Base-by-base conservation (phyloP, 345 rosid genomes). In the Excoecaria cochinchinensis region DNA sequence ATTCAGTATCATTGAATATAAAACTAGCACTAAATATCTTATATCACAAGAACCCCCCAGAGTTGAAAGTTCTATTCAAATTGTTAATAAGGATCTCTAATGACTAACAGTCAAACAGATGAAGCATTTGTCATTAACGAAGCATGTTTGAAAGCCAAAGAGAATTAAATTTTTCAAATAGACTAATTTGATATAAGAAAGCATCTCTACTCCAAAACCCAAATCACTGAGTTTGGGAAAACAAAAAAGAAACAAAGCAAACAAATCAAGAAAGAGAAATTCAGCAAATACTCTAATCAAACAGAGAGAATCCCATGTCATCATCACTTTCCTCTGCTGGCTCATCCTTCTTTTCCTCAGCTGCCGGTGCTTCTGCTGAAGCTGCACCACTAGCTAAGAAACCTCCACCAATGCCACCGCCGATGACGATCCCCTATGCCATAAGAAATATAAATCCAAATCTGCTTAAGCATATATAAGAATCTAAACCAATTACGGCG, bases 261-360 rank as follows among this genome's bases (percentile, higher is more conserved):
- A 44, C 40, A 14, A 10, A 36, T 52, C 22, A 52, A 69, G 12
- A 22, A 40, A 71, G 39, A 57, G 53, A 4, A 71, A 44, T 51
- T 58, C 48, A 6, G 17, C 51, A 24, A 21, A 47, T 14, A 47
- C 67, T 38, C 64, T 74, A 74, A 65, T 74, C 71, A 17, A 74
- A 74, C 38, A 74, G 77, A 11, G 77, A 74, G 52, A 74, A 74
- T 55, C 77, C 77, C 77, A 74, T 52, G n/a, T 74, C 77, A 36
- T 74, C 77, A 52, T 74, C 77, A 42, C 77, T 74, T 62, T 74
- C 77, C 3, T 44, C 71, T 7, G 58, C 67, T 67, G 70, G 70
- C 44, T 74, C 77, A 52, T 74, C 77, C 71, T 74, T 74, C 69
- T 73, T 73, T 31, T 74, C 48, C 21, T 74, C 82, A 11, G 55